These are phyloP conservation scores for Pistacia vera DNA, from an alignment of 345 rosid genomes.

Conservation along the genomic window DNA sequence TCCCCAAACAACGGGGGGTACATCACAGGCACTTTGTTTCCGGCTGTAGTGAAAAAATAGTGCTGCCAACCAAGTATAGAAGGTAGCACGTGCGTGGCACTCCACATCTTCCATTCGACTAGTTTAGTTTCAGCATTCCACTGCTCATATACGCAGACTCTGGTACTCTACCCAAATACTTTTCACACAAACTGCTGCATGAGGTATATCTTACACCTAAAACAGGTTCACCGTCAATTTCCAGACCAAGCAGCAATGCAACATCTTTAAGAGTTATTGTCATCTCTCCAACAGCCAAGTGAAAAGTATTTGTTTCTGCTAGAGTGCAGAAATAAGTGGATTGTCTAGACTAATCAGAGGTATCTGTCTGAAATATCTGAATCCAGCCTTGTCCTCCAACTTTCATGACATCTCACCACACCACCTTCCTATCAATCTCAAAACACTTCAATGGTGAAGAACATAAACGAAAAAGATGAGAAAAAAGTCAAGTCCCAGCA, in stretches of 20 bases:
- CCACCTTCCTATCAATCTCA: too few species aligned
- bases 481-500: too few species aligned
- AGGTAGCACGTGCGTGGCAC: conserved; percentile 68
- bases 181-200: conserved; percentile 45
- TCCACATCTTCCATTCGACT: conserved; percentile 69
- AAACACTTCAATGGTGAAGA: too few species aligned
- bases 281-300: conserved; percentile 35
- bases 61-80: conserved; percentile 72
- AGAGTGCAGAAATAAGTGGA: too few species aligned
- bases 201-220: conserved; percentile 58
- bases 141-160: conserved; percentile 69
- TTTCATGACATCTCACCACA: too few species aligned
- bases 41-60: conserved; percentile 81
- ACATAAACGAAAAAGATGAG: too few species aligned
- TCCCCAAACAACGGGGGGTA: conserved; percentile 69
- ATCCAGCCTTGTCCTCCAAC: too few species aligned
- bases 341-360: too few species aligned
- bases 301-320: too few species aligned
- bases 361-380: too few species aligned
- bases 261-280: conserved; percentile 66
- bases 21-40: conserved; percentile 85
- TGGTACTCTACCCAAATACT: conserved; percentile 55
- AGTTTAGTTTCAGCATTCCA: conserved; percentile 79
- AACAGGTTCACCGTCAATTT: conserved; percentile 73
- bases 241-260: conserved; percentile 62